phyloP scores from a whole-genome alignment of 129 eudicot species.

The Arctium minus region DNA sequence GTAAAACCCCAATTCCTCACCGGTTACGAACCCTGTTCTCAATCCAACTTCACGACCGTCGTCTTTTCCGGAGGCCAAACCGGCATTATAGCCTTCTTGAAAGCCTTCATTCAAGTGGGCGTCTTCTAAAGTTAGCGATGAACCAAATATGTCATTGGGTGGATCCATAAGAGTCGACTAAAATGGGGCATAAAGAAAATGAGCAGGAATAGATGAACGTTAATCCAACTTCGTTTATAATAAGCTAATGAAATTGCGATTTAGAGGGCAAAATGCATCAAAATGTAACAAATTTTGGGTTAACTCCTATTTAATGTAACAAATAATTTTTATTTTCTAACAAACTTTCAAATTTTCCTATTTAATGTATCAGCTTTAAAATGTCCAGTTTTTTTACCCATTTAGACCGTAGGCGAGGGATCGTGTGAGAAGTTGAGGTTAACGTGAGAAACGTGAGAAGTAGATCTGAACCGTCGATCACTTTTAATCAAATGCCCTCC shows the following conservation, averaged over 20 bases:
- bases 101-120: slow-evolving; percentile 17
- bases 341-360: neutral
- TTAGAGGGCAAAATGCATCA: neutral
- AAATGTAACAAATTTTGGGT: neutral
- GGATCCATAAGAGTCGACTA: slow-evolving; percentile 15
- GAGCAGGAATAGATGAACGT: neutral
- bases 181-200: neutral
- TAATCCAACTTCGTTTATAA: neutral
- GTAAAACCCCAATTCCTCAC: slow-evolving; percentile 82
- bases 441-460: no score
- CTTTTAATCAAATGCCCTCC: no score
- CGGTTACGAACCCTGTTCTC: slow-evolving; percentile 61
- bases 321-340: neutral
- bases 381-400: neutral
- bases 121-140: slow-evolving; percentile 26
- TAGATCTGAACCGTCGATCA: no score
- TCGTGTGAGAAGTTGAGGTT: no score
- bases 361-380: neutral
- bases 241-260: neutral
- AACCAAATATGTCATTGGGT: slow-evolving; percentile 46
- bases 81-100: slow-evolving; percentile 60
- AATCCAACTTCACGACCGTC: slow-evolving; percentile 71
- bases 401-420: neutral
- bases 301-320: neutral
- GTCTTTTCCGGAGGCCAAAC: slow-evolving; percentile 57